Base-by-base conservation (phyloP, 164 flowering plant genomes). In the Malania oleifera region DNA sequence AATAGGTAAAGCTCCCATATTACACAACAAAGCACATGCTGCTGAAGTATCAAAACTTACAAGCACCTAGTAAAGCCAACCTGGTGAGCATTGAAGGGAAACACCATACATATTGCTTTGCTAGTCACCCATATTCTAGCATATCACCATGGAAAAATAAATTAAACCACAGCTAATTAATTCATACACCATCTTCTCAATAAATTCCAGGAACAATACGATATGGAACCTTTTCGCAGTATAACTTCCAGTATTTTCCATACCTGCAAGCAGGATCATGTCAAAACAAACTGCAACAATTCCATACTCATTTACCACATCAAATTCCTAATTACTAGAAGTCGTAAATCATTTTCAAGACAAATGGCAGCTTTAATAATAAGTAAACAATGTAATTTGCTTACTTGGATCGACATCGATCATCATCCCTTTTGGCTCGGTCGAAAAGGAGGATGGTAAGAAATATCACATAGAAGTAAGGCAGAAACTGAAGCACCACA, bases 341-440 rank as follows among this genome's bases (percentile, higher is more conserved):
- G 41, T 10, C 0, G 38, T 34, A 52, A 11, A 25, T 14, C 11
- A 11, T 13, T 3, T 22, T 38, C 45, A 52, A 14, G 14, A 38
- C 34, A 54, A 54, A 51, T n/a, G n/a, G n/a, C n/a, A n/a, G n/a
- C n/a, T 44, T 44, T 44, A 14, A 24, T 9, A 41, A 24, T 37
- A 18, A 24, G 44, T 8, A 27, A 49, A 38, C 18, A 24, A 19
- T 43, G 37, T 34, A n/a, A n/a, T 44, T 31, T 67, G 63, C 87
- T 86, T 86, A 93, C 98, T 90, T 90, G 79, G 87, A 73, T 53
- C 79, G 76, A 70, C 99, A 93, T 50, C 97, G 71, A 43, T 88
- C 97, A 67, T 90, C 99, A 56, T 93, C 99, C 68, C 99, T 83
- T 66, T 82, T 88, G 54, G 99, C 95, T 44, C 95, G 91, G 66